phyloP scores from a whole-genome alignment of 2,329 filamentous ascomycete genomes.

The Colletotrichum shisoi region DNA sequence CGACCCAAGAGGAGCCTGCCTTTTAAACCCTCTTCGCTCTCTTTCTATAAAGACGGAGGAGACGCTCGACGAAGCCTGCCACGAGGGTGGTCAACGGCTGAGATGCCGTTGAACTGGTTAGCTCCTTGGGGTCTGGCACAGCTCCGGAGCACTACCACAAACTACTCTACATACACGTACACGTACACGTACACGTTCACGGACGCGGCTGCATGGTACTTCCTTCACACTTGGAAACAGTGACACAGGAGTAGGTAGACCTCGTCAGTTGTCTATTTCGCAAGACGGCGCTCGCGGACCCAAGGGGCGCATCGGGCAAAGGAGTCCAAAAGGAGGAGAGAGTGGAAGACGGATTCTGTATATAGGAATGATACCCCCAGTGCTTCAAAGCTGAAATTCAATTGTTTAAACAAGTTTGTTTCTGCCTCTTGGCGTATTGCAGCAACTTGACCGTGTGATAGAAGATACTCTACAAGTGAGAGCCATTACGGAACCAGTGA shows the following conservation, averaged over 20 bases:
- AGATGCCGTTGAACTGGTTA: neutral
- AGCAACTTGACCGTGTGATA: too few relatives aligned
- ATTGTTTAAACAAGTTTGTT: slow-evolving; percentile 4
- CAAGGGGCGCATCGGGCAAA: slow-evolving; percentile 24
- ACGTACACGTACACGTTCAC: neutral
- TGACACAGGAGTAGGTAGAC: slow-evolving; percentile 4
- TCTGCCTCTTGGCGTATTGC: too few relatives aligned
- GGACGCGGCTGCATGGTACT: neutral
- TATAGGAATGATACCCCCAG: slow-evolving; percentile 38
- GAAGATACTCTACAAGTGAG: too few relatives aligned
- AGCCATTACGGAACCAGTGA: too few relatives aligned
- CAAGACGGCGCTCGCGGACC: slow-evolving; percentile 25
- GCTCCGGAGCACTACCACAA: neutral
- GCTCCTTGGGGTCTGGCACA: neutral
- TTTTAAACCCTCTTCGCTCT: slow-evolving; percentile 10
- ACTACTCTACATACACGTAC: neutral
- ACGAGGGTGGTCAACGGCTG: neutral
- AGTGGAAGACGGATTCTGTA: slow-evolving; percentile 28
- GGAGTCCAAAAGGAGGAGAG: slow-evolving; percentile 4
- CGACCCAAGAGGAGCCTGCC: slow-evolving; percentile 52
- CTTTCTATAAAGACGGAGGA: neutral
- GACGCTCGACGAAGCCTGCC: neutral
- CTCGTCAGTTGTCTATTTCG: slow-evolving; percentile 1
- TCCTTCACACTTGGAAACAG: slow-evolving; percentile 24
- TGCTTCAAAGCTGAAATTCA: slow-evolving; percentile 19